A percentile compares a stretch with the other conserved stretches of the same genome.
These are phyloP conservation scores for Hymenoscyphus infarciens DNA, from an alignment of 2,329 filamentous ascomycete genomes.

Conservation along the genomic window DNA sequence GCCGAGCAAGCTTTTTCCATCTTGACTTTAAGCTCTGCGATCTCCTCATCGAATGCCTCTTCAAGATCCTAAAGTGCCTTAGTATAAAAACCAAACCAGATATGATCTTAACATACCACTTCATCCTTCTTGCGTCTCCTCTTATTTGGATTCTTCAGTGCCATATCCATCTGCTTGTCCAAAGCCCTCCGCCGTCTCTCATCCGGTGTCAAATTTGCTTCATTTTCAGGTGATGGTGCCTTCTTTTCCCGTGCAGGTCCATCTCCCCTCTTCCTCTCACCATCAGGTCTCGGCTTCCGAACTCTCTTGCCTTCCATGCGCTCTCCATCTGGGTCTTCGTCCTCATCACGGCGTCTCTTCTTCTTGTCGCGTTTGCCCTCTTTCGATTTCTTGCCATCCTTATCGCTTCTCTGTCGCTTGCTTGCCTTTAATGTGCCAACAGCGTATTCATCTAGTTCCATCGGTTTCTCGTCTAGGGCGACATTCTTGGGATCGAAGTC, in stretches of 20 bases:
- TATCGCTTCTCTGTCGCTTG: conserved; percentile 62
- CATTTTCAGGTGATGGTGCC: conserved; percentile 61
- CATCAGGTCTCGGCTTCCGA: conserved; percentile 40
- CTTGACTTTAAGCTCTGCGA: conserved; percentile 78
- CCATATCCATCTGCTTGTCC: conserved; percentile 82
- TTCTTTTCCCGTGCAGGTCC: conserved; percentile 40
- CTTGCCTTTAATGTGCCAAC: conserved; percentile 60
- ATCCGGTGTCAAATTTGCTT: conserved; percentile 77
- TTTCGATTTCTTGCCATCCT: conserved; percentile 67
- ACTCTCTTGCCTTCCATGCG: conserved; percentile 52
- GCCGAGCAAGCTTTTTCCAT: conserved; percentile 89
- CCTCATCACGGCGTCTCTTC: conserved; percentile 56
- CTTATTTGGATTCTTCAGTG: conserved; percentile 75
- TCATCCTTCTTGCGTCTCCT: conserved; percentile 72
- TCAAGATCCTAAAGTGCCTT: conserved; percentile 68
- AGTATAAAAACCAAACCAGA: conserved; percentile 13
- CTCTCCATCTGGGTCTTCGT: conserved; percentile 45
- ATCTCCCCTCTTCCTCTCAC: conserved; percentile 34
- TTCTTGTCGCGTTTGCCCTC: conserved; percentile 62
- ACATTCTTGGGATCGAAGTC: conserved; percentile 65
- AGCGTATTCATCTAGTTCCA: conserved; percentile 65
- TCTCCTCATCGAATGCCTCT: conserved; percentile 83
- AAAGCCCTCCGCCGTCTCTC: conserved; percentile 81
- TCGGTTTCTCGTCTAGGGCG: conserved; percentile 59
- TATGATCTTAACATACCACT: conserved; percentile 57